These are phyloP conservation scores for Pleurostoma richardsiae DNA, from an alignment of 2,329 filamentous ascomycete genomes.

Conservation along the genomic window DNA sequence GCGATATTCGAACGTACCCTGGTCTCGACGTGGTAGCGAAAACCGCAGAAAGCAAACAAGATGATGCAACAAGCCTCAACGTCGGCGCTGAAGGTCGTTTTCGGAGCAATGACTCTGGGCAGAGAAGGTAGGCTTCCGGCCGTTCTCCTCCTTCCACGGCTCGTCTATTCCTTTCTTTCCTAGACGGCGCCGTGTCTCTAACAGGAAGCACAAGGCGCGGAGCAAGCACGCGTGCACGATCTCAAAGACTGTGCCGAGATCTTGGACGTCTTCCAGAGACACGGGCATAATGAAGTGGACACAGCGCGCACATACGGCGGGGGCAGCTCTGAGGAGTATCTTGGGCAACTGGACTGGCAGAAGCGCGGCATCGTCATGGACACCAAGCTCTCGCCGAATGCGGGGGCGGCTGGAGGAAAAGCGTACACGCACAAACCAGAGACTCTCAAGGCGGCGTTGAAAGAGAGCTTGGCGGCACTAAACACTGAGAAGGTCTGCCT, in stretches of 20 bases:
- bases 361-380: slow-evolving; percentile 31
- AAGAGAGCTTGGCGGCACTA: slow-evolving; percentile 29
- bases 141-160: neutral
- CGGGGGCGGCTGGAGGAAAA: slow-evolving; percentile 5
- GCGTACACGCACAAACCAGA: slow-evolving; percentile 15
- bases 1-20: no score
- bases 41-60: neutral
- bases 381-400: slow-evolving; percentile 33
- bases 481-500: slow-evolving; percentile 17
- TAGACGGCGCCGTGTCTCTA: neutral
- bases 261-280: slow-evolving; percentile 59
- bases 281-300: slow-evolving; percentile 66
- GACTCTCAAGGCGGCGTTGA: slow-evolving; percentile 24
- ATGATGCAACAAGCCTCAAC: neutral
- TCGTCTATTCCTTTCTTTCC: neutral
- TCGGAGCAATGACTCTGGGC: slow-evolving; percentile 23
- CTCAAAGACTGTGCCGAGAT: slow-evolving; percentile 50
- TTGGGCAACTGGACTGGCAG: slow-evolving; percentile 32
- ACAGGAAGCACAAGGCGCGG: slow-evolving; percentile 8
- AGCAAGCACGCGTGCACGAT: slow-evolving; percentile 19
- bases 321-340: slow-evolving; percentile 55
- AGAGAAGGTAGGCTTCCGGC: slow-evolving; percentile 4
- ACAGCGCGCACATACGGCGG: slow-evolving; percentile 61
- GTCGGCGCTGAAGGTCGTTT: slow-evolving; percentile 16
- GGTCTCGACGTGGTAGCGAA: no score